phyloP scores from a whole-genome alignment of 2,329 filamentous ascomycete species.

The Cladosporium sp. region DNA sequence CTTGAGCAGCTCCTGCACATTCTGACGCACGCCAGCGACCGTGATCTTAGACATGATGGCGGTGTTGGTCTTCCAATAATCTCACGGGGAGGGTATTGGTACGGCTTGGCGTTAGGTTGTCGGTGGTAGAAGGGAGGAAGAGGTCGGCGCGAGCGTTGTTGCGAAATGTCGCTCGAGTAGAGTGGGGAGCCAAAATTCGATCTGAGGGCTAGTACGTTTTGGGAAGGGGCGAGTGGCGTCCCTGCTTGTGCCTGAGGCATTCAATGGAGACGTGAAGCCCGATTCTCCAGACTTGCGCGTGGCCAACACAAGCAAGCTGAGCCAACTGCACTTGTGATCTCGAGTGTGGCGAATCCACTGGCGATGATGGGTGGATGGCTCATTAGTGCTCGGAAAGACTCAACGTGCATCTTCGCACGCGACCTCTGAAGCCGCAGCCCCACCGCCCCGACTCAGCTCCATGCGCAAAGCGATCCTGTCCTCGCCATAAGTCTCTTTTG shows the following conservation, averaged over 20 bases:
- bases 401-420: background rate
- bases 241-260: background rate
- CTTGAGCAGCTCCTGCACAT: constrained; percentile 90
- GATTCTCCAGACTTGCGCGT: background rate
- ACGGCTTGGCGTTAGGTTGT: constrained; percentile 37
- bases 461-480: constrained; percentile 26
- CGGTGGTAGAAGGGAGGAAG: constrained; percentile 14
- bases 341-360: background rate
- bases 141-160: constrained; percentile 13
- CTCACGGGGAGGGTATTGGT: constrained; percentile 38
- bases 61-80: constrained; percentile 51
- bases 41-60: constrained; percentile 78
- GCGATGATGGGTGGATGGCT: background rate
- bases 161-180: background rate
- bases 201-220: background rate
- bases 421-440: background rate
- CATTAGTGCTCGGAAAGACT: too few relatives aligned
- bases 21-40: constrained; percentile 88
- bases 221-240: background rate
- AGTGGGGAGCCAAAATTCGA: constrained; percentile 3
- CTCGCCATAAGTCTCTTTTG: constrained; percentile 26
- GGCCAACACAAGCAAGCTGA: background rate
- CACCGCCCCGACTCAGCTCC: constrained; percentile 21
- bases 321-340: background rate
- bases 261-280: background rate